Percentiles rank a stretch among this genome's conserved stretches.
phyloP scores from a whole-genome alignment of 805 yeast species.

The Cyberlindnera suaveolens region DNA sequence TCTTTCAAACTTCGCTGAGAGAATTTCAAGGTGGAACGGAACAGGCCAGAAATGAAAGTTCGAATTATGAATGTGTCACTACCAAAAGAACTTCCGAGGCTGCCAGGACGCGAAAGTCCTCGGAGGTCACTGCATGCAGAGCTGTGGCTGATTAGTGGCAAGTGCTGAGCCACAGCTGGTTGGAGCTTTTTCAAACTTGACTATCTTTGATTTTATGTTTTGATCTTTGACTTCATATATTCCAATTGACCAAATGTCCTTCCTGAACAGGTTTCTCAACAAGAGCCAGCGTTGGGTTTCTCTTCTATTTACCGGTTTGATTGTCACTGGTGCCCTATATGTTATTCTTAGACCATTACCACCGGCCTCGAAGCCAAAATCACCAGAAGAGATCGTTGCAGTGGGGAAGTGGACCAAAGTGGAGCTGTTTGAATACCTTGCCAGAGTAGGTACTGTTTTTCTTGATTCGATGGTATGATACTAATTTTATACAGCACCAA shows the following conservation, averaged over 20 bases:
- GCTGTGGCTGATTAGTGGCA: no score
- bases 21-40: no score
- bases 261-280: conserved; percentile 7
- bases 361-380: conserved; percentile 8
- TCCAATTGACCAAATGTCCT: conserved; percentile 4
- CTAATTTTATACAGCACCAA: conserved; percentile 9
- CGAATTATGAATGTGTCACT: no score
- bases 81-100: no score
- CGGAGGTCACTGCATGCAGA: no score
- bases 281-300: conserved; percentile 6
- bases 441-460: conserved; percentile 9
- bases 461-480: not conserved
- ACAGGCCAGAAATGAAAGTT: no score
- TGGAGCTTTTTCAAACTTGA: no score
- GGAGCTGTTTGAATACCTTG: conserved; percentile 10
- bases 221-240: no score
- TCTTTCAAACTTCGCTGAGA: no score
- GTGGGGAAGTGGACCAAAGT: conserved; percentile 10
- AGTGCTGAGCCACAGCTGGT: no score
- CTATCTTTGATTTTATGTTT: no score
- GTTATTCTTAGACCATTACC: conserved; percentile 12
- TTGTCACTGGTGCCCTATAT: conserved; percentile 11
- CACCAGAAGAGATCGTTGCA: conserved; percentile 5
- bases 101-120: no score
- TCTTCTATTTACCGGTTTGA: conserved; percentile 11